These are phyloP conservation scores for Aspergillus conjunctus DNA, from an alignment of 495 filamentous ascomycete genomes.

Conservation along the genomic window DNA sequence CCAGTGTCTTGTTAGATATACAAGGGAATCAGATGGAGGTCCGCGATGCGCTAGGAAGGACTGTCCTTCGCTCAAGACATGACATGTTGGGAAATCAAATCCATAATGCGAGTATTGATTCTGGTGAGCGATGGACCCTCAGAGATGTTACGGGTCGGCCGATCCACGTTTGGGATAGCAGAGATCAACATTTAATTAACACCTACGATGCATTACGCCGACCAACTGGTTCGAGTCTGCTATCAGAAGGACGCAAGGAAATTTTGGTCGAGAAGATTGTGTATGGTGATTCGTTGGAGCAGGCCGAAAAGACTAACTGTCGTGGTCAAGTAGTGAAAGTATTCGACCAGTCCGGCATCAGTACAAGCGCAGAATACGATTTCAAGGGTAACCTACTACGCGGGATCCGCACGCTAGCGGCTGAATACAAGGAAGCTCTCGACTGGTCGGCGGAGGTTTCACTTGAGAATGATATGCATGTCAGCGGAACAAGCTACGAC, in stretches of 20 bases:
- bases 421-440: slow-evolving; percentile 24
- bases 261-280: background rate
- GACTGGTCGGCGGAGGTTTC: slow-evolving; percentile 27
- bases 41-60: slow-evolving; percentile 24
- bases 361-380: slow-evolving; percentile 20
- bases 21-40: slow-evolving; percentile 28
- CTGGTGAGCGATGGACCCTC: background rate
- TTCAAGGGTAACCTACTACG: slow-evolving; percentile 29
- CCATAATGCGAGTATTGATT: slow-evolving; percentile 1
- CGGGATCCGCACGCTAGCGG: background rate
- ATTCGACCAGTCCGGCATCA: slow-evolving; percentile 31
- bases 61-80: background rate
- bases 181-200: background rate
- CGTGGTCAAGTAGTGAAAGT: slow-evolving; percentile 1
- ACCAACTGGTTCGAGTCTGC: background rate
- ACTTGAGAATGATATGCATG: background rate
- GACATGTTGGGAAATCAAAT: slow-evolving; percentile 3
- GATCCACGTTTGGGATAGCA: background rate
- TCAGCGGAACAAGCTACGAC: background rate
- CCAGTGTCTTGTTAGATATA: slow-evolving; percentile 20
- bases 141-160: background rate
- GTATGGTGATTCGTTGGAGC: background rate
- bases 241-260: background rate
- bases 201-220: slow-evolving; percentile 8
- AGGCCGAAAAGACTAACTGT: slow-evolving; percentile 8